A percentile compares a stretch with the other conserved stretches of the same genome.
phyloP scores from a whole-genome alignment of 2,329 filamentous ascomycete species.

The Aspergillus persii region DNA sequence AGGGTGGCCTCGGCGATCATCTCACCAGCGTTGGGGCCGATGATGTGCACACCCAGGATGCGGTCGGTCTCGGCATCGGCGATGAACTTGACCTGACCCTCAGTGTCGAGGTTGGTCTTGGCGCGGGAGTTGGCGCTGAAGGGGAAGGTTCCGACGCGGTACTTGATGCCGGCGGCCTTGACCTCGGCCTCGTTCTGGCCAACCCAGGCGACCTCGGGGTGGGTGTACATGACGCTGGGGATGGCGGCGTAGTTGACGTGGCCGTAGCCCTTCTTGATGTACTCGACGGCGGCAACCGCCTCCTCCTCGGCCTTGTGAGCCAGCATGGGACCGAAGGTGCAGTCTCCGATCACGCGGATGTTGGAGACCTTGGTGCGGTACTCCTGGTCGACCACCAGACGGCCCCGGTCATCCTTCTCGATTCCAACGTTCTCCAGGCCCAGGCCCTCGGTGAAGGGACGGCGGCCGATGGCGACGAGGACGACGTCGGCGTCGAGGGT shows the following conservation, averaged over 20 bases:
- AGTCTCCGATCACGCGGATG: conserved; percentile 94
- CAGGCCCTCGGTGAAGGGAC: conserved; percentile 88
- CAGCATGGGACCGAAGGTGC: conserved; percentile 97
- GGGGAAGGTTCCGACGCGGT: conserved; percentile 90
- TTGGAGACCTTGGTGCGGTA: conserved; percentile 97
- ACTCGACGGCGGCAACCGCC: conserved; percentile 90
- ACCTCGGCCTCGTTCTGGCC: conserved; percentile 96
- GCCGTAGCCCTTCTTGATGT: conserved; percentile 95
- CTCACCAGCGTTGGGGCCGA: conserved; percentile 93
- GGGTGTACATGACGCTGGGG: conserved; percentile 98
- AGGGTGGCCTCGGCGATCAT: conserved; percentile 98
- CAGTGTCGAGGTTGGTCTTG: conserved; percentile 96
- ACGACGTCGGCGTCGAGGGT: conserved; percentile 91
- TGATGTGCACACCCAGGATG: conserved; percentile 92
- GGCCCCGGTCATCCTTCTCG: conserved; percentile 77
- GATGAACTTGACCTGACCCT: conserved; percentile 96
- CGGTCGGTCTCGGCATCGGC: conserved; percentile 95
- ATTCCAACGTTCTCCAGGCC: conserved; percentile 86
- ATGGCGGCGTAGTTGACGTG: conserved; percentile 99
- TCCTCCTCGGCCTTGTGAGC: conserved; percentile 99
- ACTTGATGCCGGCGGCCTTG: conserved; percentile 84
- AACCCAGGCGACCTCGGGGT: conserved; percentile 98
- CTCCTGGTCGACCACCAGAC: conserved; percentile 95
- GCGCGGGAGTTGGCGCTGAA: conserved; percentile 98
- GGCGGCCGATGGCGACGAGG: conserved; percentile 91